Conservation (phyloP, 75 land plant species). For the Adiantum capillusveneris region DNA sequence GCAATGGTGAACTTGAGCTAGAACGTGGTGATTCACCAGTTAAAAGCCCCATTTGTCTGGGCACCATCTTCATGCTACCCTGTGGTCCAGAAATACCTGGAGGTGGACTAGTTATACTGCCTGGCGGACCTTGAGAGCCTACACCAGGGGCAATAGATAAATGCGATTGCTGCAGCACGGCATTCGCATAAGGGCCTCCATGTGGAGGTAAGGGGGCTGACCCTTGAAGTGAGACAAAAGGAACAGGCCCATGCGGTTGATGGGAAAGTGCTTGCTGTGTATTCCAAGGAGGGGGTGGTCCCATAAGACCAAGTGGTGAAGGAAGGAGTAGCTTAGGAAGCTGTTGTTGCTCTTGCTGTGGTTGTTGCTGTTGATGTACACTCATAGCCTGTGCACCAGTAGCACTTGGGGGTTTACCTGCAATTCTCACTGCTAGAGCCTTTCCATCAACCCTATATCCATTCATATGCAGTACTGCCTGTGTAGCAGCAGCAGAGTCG, state of each 20-base stretch:
- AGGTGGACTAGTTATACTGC: neutral
- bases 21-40: neutral
- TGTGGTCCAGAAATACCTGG: neutral
- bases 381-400: slow-evolving; percentile 24
- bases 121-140: neutral
- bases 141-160: neutral
- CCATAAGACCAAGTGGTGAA: slow-evolving; percentile 30
- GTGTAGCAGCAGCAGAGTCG: slow-evolving; percentile 14
- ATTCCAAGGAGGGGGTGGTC: slow-evolving; percentile 73
- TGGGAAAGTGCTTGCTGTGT: slow-evolving; percentile 35
- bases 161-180: too few species aligned
- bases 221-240: slow-evolving; percentile 15
- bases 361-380: neutral
- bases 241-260: slow-evolving; percentile 25
- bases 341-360: slow-evolving; percentile 10
- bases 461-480: slow-evolving; percentile 28
- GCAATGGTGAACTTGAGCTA: slow-evolving; percentile 27
- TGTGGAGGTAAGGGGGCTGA: slow-evolving; percentile 22
- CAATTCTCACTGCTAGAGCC: slow-evolving; percentile 81
- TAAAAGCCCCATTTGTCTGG: neutral
- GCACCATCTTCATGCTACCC: neutral
- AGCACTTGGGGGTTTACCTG: slow-evolving; percentile 73
- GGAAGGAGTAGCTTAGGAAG: too few species aligned
- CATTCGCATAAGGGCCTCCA: neutral
- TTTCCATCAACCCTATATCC: slow-evolving; percentile 68